Conservation (phyloP, 2,329 filamentous ascomycete genomes). For the Botrytis fragariae region DNA sequence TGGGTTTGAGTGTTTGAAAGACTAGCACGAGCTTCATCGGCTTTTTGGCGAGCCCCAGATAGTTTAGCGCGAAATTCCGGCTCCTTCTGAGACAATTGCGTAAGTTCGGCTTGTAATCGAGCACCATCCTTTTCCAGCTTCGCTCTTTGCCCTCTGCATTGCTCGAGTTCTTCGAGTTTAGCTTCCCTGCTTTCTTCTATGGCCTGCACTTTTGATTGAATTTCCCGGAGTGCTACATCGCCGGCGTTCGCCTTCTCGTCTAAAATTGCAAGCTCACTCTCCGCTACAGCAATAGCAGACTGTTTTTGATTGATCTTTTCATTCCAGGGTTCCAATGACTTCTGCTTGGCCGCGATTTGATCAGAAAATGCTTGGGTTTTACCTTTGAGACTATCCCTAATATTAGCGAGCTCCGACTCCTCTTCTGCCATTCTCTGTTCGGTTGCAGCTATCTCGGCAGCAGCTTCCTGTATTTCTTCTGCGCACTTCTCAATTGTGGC, state of each 20-base stretch:
- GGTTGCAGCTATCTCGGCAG: constrained; percentile 69
- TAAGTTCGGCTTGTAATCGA: constrained; percentile 69
- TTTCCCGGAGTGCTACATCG: constrained; percentile 77
- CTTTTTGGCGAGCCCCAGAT: constrained; percentile 87
- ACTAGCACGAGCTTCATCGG: constrained; percentile 90
- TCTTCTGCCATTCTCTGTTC: constrained; percentile 75
- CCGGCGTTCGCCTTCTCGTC: constrained; percentile 86
- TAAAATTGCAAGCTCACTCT: constrained; percentile 90
- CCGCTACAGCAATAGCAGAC: constrained; percentile 87
- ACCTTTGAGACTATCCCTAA: constrained; percentile 84
- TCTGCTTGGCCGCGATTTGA: constrained; percentile 87
- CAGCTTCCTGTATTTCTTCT: constrained; percentile 74
- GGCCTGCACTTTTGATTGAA: constrained; percentile 71
- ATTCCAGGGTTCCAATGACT: constrained; percentile 92
- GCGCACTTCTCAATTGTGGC: constrained; percentile 75
- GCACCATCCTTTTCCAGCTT: constrained; percentile 72
- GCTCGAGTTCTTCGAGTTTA: constrained; percentile 73
- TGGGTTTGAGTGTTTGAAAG: constrained; percentile 88
- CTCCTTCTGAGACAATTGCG: constrained; percentile 71
- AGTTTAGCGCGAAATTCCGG: constrained; percentile 80
- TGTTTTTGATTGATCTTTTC: constrained; percentile 97
- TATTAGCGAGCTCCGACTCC: constrained; percentile 76
- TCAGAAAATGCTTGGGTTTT: constrained; percentile 96
- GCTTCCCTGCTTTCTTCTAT: constrained; percentile 69
- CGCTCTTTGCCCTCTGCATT: constrained; percentile 69